These are phyloP conservation scores for Corylus americana DNA, from an alignment of 306 rosid genomes.

Conservation along the genomic window DNA sequence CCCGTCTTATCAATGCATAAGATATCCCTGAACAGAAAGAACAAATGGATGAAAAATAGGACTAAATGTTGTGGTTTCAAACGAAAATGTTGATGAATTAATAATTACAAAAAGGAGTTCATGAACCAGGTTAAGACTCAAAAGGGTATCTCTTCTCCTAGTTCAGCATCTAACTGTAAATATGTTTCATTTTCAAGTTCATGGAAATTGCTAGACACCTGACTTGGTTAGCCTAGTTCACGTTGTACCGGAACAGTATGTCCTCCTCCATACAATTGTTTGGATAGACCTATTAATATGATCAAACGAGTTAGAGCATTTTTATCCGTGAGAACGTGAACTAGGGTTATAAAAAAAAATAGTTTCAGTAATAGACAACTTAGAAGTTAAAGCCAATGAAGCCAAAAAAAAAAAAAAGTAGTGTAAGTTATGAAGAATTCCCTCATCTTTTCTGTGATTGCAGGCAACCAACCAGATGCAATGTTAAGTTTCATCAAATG, in stretches of 20 bases:
- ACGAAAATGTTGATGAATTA: neutral
- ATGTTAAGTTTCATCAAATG: neutral
- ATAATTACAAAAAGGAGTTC: neutral
- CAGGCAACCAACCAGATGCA: neutral
- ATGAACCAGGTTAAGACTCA: neutral
- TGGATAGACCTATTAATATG: constrained; percentile 6
- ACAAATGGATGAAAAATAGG: neutral
- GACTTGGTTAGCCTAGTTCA: constrained; percentile 2
- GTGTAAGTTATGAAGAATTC: neutral
- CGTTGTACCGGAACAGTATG: constrained; percentile 3
- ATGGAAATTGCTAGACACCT: constrained; percentile 2
- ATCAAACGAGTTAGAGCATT: neutral
- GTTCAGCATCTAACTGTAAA: constrained; percentile 6
- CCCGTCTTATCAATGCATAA: constrained; percentile 91
- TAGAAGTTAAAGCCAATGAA: neutral
- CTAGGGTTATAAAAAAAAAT: neutral
- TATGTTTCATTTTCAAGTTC: neutral
- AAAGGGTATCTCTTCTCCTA: constrained; percentile 7
- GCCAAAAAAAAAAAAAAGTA: neutral
- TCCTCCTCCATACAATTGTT: constrained; percentile 5
- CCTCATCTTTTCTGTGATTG: neutral
- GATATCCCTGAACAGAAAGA: constrained; percentile 59
- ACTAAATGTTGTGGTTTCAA: neutral
- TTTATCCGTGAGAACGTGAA: neutral
- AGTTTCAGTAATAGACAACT: neutral